phyloP scores from a whole-genome alignment of 805 yeast species.

The Hanseniaspora guilliermondii region DNA sequence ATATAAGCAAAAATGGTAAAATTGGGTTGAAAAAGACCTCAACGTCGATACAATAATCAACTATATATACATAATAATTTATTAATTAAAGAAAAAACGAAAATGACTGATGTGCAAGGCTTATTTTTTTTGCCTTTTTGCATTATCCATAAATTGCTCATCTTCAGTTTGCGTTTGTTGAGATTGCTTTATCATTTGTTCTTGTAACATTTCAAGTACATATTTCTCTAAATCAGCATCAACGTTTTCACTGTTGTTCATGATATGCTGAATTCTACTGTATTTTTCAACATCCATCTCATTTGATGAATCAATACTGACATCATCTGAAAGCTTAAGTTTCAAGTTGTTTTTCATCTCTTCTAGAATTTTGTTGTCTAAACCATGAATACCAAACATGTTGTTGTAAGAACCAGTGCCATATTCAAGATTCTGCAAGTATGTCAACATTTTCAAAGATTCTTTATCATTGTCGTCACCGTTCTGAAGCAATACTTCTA shows the following conservation, averaged over 20 bases:
- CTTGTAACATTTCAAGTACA: conserved; percentile 52
- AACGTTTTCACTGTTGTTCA: conserved; percentile 60
- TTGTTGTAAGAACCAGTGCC: conserved; percentile 15
- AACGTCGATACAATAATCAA: neutral
- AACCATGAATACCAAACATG: conserved; percentile 11
- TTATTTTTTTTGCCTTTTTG: conserved; percentile 8
- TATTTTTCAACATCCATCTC: conserved; percentile 47
- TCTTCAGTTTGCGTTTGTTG: neutral
- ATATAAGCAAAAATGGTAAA: conserved; percentile 53
- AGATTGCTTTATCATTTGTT: conserved; percentile 35
- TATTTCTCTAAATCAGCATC: conserved; percentile 64
- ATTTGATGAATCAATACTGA: conserved; percentile 20
- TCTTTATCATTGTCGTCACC: conserved; percentile 51
- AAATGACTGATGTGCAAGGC: no score
- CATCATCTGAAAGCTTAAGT: conserved; percentile 41
- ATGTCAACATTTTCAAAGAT: conserved; percentile 51
- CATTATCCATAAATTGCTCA: neutral
- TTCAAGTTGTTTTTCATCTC: conserved; percentile 38
- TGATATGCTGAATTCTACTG: conserved; percentile 51
- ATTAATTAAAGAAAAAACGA: no score
- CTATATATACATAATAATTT: neutral
- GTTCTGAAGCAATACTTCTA: conserved; percentile 55
- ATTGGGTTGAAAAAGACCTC: conserved; percentile 36
- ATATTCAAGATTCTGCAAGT: conserved; percentile 33
- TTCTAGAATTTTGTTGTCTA: conserved; percentile 24